Conservation (phyloP, 2,329 filamentous ascomycete species). For the Monilinia polystroma region DNA sequence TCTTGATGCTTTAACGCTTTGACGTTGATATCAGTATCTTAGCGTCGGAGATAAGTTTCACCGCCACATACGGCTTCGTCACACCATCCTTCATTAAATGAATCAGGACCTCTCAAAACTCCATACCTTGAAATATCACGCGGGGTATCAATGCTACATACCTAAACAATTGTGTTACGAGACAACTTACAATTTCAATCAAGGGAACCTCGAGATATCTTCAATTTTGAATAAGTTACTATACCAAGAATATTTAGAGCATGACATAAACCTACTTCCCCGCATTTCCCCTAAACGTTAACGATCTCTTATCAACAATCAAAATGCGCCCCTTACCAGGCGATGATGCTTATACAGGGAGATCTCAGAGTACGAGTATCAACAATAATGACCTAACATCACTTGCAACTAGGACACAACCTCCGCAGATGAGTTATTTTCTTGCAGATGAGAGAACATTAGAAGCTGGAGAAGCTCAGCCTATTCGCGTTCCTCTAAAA, state of each 20-base stretch:
- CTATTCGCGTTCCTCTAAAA: conserved; percentile 36
- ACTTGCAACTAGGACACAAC: conserved; percentile 39
- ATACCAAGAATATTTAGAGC: conserved; percentile 6
- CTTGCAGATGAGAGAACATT: conserved; percentile 52
- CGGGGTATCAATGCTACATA: conserved; percentile 17
- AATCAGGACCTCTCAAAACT: background rate
- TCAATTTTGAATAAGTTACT: background rate
- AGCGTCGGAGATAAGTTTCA: conserved; percentile 12
- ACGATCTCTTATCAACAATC: conserved; percentile 10
- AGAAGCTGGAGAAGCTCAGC: conserved; percentile 43
- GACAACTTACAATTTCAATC: conserved; percentile 8
- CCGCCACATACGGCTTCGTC: background rate
- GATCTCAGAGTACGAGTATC: conserved; percentile 43
- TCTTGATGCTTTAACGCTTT: background rate
- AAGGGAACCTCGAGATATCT: conserved; percentile 10
- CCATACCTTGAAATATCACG: conserved; percentile 5
- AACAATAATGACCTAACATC: conserved; percentile 43
- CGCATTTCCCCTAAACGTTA: background rate
- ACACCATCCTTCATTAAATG: background rate
- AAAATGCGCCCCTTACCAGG: conserved; percentile 50
- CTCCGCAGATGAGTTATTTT: conserved; percentile 53
- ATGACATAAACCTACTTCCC: conserved; percentile 26
- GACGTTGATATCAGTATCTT: conserved; percentile 7
- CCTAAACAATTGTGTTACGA: conserved; percentile 1
- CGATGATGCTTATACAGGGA: conserved; percentile 45